These are phyloP conservation scores for Thalia dealbata DNA, from an alignment of 176 grass and related monocot genomes.

Conservation along the genomic window DNA sequence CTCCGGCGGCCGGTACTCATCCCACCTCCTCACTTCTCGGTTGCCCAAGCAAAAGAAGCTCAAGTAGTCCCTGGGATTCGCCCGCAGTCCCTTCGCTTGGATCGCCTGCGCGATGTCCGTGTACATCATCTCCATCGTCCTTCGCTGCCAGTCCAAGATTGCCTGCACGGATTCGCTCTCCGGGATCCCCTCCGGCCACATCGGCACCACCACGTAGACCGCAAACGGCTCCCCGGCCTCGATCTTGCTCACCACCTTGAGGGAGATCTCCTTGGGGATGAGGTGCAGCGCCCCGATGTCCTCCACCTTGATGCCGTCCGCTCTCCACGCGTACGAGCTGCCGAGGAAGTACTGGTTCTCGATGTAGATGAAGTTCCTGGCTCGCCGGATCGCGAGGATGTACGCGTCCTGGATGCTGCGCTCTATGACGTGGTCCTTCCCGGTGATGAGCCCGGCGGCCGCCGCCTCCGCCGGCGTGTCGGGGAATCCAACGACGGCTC, in stretches of 20 bases:
- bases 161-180: slow-evolving; percentile 87
- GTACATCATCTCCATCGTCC: slow-evolving; percentile 98
- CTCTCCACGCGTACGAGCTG: slow-evolving; percentile 45
- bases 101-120: slow-evolving; percentile 62
- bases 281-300: slow-evolving; percentile 75
- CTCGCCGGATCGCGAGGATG: slow-evolving; percentile 57
- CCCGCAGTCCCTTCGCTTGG: slow-evolving; percentile 50
- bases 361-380: slow-evolving; percentile 53
- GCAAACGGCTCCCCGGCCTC: slow-evolving; percentile 69
- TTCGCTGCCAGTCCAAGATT: slow-evolving; percentile 76
- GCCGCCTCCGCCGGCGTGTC: slow-evolving; percentile 23
- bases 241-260: slow-evolving; percentile 80
- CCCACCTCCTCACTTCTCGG: slow-evolving; percentile 47
- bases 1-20: slow-evolving; percentile 58
- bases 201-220: slow-evolving; percentile 70
- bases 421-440: slow-evolving; percentile 44
- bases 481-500: slow-evolving; percentile 35
- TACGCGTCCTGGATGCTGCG: slow-evolving; percentile 70
- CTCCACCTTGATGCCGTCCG: slow-evolving; percentile 29
- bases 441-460: slow-evolving; percentile 23
- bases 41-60: slow-evolving; percentile 91
- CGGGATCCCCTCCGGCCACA: slow-evolving; percentile 95
- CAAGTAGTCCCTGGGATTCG: slow-evolving; percentile 69
- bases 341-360: slow-evolving; percentile 75
- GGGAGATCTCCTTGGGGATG: slow-evolving; percentile 82